phyloP scores from a whole-genome alignment of 2,329 filamentous ascomycete species.

The Penicillium fuscoglaucum region DNA sequence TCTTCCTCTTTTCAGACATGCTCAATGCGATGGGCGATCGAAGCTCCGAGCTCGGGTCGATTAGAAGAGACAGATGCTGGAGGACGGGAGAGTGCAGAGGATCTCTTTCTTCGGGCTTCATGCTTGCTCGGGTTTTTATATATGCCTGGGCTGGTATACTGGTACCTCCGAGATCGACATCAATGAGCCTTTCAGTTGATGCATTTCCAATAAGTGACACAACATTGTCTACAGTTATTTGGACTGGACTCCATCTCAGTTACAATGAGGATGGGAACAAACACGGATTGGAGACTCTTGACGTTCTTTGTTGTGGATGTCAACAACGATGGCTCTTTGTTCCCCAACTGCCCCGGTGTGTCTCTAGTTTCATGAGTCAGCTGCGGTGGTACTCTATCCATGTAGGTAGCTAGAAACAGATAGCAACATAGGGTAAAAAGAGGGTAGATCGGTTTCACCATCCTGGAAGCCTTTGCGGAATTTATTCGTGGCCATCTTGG shows the following conservation, averaged over 20 bases:
- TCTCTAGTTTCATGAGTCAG: background rate
- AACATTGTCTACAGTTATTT: background rate
- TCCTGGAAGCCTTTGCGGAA: background rate
- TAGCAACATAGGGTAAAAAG: background rate
- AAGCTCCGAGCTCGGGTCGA: background rate
- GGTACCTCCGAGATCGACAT: background rate
- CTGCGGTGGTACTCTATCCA: background rate
- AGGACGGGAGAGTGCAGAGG: background rate
- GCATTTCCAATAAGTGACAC: background rate
- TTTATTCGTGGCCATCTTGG: background rate
- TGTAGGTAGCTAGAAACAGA: background rate
- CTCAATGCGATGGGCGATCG: background rate
- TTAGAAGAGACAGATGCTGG: background rate
- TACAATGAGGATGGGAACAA: slow-evolving; percentile 2
- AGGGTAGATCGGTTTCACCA: background rate
- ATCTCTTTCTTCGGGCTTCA: background rate
- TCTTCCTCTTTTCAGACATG: background rate
- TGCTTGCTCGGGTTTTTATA: background rate
- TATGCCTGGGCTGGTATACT: background rate
- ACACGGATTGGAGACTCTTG: background rate
- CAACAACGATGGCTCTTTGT: background rate
- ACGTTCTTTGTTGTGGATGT: background rate
- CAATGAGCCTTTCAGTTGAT: slow-evolving; percentile 1
- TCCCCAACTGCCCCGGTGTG: background rate
- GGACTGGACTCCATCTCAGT: background rate